phyloP scores from a whole-genome alignment of 352 stramenopile genomes.

The Pythium scleroteichum region DNA sequence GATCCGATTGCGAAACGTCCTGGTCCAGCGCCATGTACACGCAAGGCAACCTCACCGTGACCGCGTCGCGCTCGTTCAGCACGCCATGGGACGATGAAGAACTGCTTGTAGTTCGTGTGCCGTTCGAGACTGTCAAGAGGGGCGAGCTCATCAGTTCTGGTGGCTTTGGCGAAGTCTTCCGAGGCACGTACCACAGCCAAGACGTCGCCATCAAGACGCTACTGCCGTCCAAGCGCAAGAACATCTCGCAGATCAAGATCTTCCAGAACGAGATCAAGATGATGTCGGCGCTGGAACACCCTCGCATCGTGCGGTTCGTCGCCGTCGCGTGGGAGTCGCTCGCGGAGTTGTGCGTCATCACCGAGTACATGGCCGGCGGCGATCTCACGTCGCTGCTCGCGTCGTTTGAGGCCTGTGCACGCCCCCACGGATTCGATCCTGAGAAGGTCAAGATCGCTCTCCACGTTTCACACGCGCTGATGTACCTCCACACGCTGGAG shows the following conservation, averaged over 20 bases:
- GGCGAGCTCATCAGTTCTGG: slow-evolving; percentile 46
- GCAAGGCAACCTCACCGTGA: slow-evolving; percentile 5
- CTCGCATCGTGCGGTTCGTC: slow-evolving; percentile 50
- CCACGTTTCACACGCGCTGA: slow-evolving; percentile 12
- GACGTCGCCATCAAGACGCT: slow-evolving; percentile 56
- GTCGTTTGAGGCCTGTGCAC: slow-evolving; percentile 29
- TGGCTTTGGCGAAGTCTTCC: slow-evolving; percentile 60
- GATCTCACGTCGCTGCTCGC: slow-evolving; percentile 49
- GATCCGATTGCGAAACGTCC: slow-evolving; percentile 10
- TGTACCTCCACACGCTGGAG: slow-evolving; percentile 12
- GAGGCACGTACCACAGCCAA: slow-evolving; percentile 34
- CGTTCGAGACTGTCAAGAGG: slow-evolving; percentile 41
- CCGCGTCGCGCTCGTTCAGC: neutral
- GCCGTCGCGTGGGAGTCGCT: slow-evolving; percentile 61
- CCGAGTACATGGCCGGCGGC: slow-evolving; percentile 63
- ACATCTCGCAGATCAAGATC: slow-evolving; percentile 38
- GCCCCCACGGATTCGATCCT: slow-evolving; percentile 38
- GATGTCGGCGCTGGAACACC: slow-evolving; percentile 45
- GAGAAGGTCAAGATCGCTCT: slow-evolving; percentile 15
- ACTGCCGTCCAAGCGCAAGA: slow-evolving; percentile 36
- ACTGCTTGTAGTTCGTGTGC: slow-evolving; percentile 43
- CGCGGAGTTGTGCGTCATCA: slow-evolving; percentile 56
- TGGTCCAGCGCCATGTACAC: slow-evolving; percentile 9
- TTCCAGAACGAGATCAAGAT: slow-evolving; percentile 62
- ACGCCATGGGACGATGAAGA: slow-evolving; percentile 38